Evolutionary conservation across 805 yeast species (phyloP).

Genomic region (Wickerhamiella lipophila): DNA sequence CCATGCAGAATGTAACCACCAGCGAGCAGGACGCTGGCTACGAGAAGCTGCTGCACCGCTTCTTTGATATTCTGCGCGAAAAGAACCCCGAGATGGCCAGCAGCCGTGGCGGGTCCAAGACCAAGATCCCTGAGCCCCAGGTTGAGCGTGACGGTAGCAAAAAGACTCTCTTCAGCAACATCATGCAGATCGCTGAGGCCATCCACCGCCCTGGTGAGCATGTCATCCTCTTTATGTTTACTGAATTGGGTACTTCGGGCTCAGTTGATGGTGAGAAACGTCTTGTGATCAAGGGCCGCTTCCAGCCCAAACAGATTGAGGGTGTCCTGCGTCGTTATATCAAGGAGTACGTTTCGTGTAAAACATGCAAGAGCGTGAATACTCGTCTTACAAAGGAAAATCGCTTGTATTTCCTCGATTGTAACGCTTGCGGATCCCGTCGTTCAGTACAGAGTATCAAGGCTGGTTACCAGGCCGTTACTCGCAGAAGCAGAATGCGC

Average conservation of each 20-base stretch:
- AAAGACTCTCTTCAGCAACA: slow-evolving; percentile 91
- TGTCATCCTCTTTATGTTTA: slow-evolving; percentile 89
- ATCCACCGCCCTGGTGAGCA: slow-evolving; percentile 96
- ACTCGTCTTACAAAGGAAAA: slow-evolving; percentile 94
- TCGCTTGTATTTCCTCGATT: slow-evolving; percentile 93
- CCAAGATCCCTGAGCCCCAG: slow-evolving; percentile 94
- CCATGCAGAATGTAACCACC: slow-evolving; percentile 24
- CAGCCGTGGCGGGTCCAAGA: slow-evolving; percentile 81
- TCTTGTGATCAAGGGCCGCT: slow-evolving; percentile 93
- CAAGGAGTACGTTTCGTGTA: slow-evolving; percentile 94
- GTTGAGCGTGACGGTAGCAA: slow-evolving; percentile 96
- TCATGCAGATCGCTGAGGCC: slow-evolving; percentile 85
- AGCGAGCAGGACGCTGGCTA: slow-evolving; percentile 55
- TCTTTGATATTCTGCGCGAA: slow-evolving; percentile 71
- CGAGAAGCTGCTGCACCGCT: slow-evolving; percentile 64
- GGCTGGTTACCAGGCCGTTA: slow-evolving; percentile 95
- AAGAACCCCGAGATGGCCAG: slow-evolving; percentile 98
- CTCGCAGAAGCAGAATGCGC: slow-evolving; percentile 23
- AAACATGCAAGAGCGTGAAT: slow-evolving; percentile 96
- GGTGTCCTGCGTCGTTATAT: slow-evolving; percentile 92
- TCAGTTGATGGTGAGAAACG: slow-evolving; percentile 97
- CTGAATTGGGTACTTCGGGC: slow-evolving; percentile 99
- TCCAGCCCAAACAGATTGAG: slow-evolving; percentile 95
- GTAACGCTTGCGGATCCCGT: slow-evolving; percentile 96
- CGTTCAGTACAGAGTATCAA: slow-evolving; percentile 94